Evolutionary conservation across 257 asterid genomes (phyloP).

Genomic region (Misopates orontium): DNA sequence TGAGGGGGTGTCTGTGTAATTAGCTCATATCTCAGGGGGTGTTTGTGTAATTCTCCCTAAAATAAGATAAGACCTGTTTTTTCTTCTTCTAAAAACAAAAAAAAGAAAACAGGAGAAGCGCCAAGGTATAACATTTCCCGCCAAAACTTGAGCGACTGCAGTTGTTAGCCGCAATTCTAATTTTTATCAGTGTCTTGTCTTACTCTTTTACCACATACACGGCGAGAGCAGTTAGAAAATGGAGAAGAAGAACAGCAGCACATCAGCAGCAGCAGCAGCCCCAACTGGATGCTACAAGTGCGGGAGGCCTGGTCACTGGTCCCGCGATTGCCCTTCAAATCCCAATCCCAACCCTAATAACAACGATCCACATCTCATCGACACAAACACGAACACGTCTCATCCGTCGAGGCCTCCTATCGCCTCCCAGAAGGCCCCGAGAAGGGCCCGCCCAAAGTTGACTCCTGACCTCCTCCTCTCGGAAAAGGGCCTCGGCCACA

Average conservation of each 20-base stretch:
- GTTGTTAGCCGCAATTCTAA: no score
- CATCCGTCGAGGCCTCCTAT: slow-evolving; percentile 24
- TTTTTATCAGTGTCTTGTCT: no score
- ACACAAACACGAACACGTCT: slow-evolving; percentile 24
- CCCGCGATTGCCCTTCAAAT: slow-evolving; percentile 74
- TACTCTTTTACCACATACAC: no score
- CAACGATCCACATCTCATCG: background rate
- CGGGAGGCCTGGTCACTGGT: slow-evolving; percentile 98
- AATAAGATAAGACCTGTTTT: no score
- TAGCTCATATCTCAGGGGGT: no score
- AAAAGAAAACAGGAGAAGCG: no score
- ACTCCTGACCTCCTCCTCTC: slow-evolving; percentile 83
- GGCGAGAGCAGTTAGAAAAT: no score
- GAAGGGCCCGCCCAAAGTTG: slow-evolving; percentile 66
- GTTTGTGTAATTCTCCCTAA: no score
- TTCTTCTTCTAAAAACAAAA: no score
- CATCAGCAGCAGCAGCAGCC: slow-evolving; percentile 45
- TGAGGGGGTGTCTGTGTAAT: no score
- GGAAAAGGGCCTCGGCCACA: slow-evolving; percentile 71
- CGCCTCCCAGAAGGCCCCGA: slow-evolving; percentile 41
- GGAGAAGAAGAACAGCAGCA: slow-evolving; percentile 43
- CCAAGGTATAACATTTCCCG: no score
- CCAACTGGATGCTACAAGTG: slow-evolving; percentile 98
- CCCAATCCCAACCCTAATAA: slow-evolving; percentile 13
- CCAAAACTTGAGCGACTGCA: no score